Conservation (phyloP, 495 filamentous ascomycete species). For the Evernia prunastri region DNA sequence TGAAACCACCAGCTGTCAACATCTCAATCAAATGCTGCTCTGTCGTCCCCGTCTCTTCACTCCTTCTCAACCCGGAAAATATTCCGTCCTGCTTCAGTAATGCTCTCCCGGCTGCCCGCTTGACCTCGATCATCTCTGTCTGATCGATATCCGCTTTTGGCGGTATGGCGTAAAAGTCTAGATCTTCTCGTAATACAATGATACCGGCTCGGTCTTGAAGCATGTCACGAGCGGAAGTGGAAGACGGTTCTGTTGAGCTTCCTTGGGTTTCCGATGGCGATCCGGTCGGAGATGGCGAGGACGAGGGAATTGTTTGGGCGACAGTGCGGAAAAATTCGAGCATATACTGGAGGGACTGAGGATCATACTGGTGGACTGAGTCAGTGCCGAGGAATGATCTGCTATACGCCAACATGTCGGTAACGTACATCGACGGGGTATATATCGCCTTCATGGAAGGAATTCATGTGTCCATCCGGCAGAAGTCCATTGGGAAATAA, state of each 20-base stretch:
- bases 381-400: constrained; percentile 33
- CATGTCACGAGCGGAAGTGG: constrained; percentile 69
- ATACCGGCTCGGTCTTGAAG: constrained; percentile 88
- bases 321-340: constrained; percentile 97
- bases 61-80: constrained; percentile 88
- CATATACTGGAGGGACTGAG: constrained; percentile 95
- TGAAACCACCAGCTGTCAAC: constrained; percentile 96
- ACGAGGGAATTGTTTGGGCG: constrained; percentile 82
- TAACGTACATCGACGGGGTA: constrained; percentile 92
- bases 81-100: constrained; percentile 89
- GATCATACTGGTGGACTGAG: constrained; percentile 75
- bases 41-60: constrained; percentile 91
- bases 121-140: constrained; percentile 91
- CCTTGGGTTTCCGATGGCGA: constrained; percentile 53
- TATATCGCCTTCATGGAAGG: constrained; percentile 85
- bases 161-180: constrained; percentile 98
- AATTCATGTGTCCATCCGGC: constrained; percentile 92
- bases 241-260: constrained; percentile 55
- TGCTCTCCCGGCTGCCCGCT: constrained; percentile 82
- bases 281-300: constrained; percentile 53
- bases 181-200: constrained; percentile 91
- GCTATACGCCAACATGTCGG: constrained; percentile 21
- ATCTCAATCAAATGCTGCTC: constrained; percentile 99
- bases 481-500: constrained; percentile 96
- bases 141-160: constrained; percentile 76